Conservation (phyloP, 2,329 filamentous ascomycete species). For the Sphaerulina musiva region DNA sequence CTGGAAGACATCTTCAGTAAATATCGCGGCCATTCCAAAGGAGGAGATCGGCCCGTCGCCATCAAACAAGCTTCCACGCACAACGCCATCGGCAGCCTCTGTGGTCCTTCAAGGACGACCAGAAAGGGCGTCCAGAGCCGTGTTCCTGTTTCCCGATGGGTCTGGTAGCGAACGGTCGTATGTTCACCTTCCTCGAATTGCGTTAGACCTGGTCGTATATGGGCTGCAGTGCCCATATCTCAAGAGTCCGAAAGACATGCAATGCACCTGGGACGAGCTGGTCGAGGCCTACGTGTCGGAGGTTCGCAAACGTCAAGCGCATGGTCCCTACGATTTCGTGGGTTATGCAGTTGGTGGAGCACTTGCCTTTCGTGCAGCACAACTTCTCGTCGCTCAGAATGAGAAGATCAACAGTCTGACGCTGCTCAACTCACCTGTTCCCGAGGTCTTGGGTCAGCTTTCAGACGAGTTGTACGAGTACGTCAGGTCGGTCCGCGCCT, state of each 20-base stretch:
- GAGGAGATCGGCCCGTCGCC: not conserved
- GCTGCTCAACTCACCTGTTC: conserved; percentile 31
- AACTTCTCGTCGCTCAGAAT: conserved; percentile 12
- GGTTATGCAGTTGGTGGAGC: conserved; percentile 24
- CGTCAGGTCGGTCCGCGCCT: conserved; percentile 43
- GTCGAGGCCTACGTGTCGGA: conserved; percentile 21
- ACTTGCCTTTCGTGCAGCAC: conserved; percentile 18
- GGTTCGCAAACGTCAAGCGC: conserved; percentile 34
- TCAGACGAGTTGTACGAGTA: conserved; percentile 49
- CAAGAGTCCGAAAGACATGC: conserved; percentile 11
- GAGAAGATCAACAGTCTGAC: conserved; percentile 25
- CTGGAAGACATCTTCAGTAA: not conserved
- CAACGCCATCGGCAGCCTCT: not conserved
- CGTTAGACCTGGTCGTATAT: conserved; percentile 11
- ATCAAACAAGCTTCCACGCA: not conserved
- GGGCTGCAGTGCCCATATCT: conserved; percentile 44
- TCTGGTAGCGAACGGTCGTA: conserved; percentile 3
- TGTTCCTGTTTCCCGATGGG: conserved; percentile 8
- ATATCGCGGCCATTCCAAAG: not conserved
- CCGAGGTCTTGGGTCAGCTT: conserved; percentile 52
- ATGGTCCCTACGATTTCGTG: conserved; percentile 34
- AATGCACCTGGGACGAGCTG: conserved; percentile 9
- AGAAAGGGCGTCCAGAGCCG: not conserved
- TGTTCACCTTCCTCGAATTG: conserved; percentile 4
- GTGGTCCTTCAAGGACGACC: conserved; percentile 6